These are phyloP conservation scores for Helianthus tuberosus DNA, from an alignment of 129 eudicot genomes.

Conservation along the genomic window DNA sequence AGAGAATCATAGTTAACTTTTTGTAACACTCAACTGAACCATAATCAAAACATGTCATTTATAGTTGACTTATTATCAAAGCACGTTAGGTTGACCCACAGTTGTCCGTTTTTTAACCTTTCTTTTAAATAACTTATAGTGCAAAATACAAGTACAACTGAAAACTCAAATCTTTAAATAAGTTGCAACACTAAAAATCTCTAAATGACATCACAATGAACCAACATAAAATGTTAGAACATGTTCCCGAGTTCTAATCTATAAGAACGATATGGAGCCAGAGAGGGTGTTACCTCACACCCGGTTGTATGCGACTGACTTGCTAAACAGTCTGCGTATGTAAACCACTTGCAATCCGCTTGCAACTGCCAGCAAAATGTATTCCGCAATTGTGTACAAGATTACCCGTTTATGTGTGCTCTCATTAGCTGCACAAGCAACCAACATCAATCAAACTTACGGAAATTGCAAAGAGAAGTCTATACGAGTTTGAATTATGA, in stretches of 20 bases:
- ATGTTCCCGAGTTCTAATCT: constrained; percentile 40
- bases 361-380: constrained; percentile 70
- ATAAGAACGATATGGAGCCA: constrained; percentile 7
- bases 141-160: not conserved
- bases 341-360: constrained; percentile 84
- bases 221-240: constrained; percentile 24
- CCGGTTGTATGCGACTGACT: constrained; percentile 79
- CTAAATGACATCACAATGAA: constrained; percentile 30
- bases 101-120: not conserved
- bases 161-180: not conserved
- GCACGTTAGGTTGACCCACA: not conserved
- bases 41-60: not conserved
- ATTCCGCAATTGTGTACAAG: constrained; percentile 87
- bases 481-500: not conserved
- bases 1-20: no score
- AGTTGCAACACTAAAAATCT: constrained; percentile 18
- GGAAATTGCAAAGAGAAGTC: not conserved
- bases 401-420: constrained; percentile 88
- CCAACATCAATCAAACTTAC: constrained; percentile 5
- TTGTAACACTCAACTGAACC: no score
- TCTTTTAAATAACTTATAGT: not conserved
- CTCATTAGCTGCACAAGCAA: constrained; percentile 79
- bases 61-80: no score
- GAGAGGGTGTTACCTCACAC: constrained; percentile 44
- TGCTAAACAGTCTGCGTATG: constrained; percentile 83